phyloP scores from a whole-genome alignment of 352 stramenopile genomes.

The Globisporangium polare region DNA sequence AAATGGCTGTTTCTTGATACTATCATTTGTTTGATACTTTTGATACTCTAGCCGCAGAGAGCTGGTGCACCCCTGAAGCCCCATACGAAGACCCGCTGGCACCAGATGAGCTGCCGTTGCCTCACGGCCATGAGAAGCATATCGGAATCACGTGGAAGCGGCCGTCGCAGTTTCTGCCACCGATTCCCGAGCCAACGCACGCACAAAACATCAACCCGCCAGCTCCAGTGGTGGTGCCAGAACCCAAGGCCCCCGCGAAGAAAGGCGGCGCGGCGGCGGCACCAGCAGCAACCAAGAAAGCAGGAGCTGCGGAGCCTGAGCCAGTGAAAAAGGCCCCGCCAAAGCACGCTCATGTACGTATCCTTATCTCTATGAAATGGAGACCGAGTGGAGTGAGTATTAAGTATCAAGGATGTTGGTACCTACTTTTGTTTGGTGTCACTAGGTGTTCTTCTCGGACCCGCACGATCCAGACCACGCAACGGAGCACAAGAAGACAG shows the following conservation, averaged over 20 bases:
- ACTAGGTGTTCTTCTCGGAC: conserved; percentile 28
- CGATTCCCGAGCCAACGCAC: conserved; percentile 30
- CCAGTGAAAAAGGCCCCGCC: conserved; percentile 33
- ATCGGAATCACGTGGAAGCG: conserved; percentile 53
- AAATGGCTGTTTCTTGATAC: background rate
- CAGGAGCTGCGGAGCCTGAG: conserved; percentile 30
- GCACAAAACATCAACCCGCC: conserved; percentile 8
- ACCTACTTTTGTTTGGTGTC: background rate
- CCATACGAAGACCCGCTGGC: conserved; percentile 44
- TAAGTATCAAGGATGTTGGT: background rate
- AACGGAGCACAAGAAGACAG: conserved; percentile 16
- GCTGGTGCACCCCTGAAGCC: conserved; percentile 40
- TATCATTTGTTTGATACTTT: background rate
- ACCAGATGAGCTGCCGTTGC: conserved; percentile 22
- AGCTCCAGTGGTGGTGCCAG: conserved; percentile 15
- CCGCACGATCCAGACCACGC: conserved; percentile 19
- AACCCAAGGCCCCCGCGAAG: conserved; percentile 32
- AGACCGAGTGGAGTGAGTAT: no score
- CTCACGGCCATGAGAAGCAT: conserved; percentile 14
- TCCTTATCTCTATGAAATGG: background rate
- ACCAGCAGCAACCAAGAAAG: conserved; percentile 32
- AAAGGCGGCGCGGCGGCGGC: conserved; percentile 12
- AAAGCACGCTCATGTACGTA: conserved; percentile 45
- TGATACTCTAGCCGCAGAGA: conserved; percentile 28
- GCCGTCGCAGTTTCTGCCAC: conserved; percentile 50